Conservation (phyloP, 768 basidiomycete species). For the Leucocoprinus birnbaumii region DNA sequence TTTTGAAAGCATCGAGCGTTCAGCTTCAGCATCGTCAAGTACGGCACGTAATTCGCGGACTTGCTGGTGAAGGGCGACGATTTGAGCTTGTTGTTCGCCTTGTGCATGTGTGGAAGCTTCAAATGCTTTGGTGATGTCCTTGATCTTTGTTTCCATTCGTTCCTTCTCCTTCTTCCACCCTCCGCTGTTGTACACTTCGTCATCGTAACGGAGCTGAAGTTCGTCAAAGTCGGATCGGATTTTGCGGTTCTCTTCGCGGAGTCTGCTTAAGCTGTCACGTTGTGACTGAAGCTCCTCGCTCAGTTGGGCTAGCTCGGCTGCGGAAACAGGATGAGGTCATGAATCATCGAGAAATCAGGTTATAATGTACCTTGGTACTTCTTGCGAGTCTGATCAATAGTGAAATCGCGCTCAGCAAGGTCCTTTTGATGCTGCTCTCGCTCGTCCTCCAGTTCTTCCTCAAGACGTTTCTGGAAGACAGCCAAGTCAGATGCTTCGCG, state of each 20-base stretch:
- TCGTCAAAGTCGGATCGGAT: slow-evolving; percentile 74
- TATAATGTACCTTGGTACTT: slow-evolving; percentile 74
- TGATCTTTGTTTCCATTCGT: slow-evolving; percentile 79
- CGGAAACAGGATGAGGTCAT: neutral
- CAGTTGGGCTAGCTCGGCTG: slow-evolving; percentile 75
- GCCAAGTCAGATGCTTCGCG: slow-evolving; percentile 65
- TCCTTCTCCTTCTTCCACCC: slow-evolving; percentile 90
- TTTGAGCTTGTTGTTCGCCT: slow-evolving; percentile 80
- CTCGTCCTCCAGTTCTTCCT: slow-evolving; percentile 76
- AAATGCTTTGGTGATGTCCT: slow-evolving; percentile 70
- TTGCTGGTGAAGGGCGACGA: slow-evolving; percentile 81
- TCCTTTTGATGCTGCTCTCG: slow-evolving; percentile 78
- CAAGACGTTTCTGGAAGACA: slow-evolving; percentile 61
- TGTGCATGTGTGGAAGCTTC: slow-evolving; percentile 71
- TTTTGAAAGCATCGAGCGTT: slow-evolving; percentile 74
- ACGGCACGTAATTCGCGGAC: slow-evolving; percentile 79
- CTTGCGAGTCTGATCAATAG: slow-evolving; percentile 77
- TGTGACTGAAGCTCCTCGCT: slow-evolving; percentile 83
- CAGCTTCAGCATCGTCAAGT: slow-evolving; percentile 83
- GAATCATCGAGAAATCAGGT: neutral
- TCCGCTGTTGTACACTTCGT: slow-evolving; percentile 73
- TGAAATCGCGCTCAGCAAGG: slow-evolving; percentile 74
- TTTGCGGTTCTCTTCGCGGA: slow-evolving; percentile 80
- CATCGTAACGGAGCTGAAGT: slow-evolving; percentile 70
- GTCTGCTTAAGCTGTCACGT: slow-evolving; percentile 68